Evolutionary conservation across 2,329 filamentous ascomycete genomes (phyloP).

Genomic region (Fusarium hostae): DNA sequence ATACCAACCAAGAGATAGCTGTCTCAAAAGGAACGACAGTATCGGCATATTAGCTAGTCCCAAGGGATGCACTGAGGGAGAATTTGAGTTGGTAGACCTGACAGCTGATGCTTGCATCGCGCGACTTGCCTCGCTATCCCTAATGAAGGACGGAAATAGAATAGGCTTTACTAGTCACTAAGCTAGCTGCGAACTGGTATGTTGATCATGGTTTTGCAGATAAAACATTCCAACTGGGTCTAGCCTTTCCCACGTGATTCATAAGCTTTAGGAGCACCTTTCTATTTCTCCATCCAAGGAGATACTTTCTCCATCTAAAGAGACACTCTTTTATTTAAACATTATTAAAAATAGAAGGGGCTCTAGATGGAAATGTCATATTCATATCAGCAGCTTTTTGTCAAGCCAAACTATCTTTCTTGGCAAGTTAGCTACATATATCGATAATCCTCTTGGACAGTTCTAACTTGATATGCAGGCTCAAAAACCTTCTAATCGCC

Average conservation of each 20-base stretch:
- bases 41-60: too few relatives aligned
- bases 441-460: rapidly evolving
- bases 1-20: too few relatives aligned
- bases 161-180: neutral
- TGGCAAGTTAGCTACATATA: neutral
- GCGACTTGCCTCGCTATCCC: neutral
- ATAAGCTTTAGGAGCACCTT: neutral
- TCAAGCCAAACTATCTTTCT: neutral
- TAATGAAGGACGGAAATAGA: rapidly evolving
- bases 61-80: too few relatives aligned
- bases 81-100: rapidly evolving
- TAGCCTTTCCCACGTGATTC: neutral
- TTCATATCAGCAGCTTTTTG: neutral
- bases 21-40: too few relatives aligned
- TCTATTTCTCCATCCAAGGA: neutral
- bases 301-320: neutral
- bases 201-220: neutral
- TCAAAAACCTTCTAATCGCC: neutral
- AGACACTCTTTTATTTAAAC: neutral
- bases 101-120: neutral
- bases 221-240: neutral
- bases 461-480: rapidly evolving
- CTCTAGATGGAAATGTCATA: neutral
- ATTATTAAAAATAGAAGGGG: neutral
- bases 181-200: neutral